Evolutionary conservation across 1,284 basidiomycete genomes (phyloP), one percentile per base, ranked within the genome.

Genomic region (Rhodotorula sp.): DNA sequence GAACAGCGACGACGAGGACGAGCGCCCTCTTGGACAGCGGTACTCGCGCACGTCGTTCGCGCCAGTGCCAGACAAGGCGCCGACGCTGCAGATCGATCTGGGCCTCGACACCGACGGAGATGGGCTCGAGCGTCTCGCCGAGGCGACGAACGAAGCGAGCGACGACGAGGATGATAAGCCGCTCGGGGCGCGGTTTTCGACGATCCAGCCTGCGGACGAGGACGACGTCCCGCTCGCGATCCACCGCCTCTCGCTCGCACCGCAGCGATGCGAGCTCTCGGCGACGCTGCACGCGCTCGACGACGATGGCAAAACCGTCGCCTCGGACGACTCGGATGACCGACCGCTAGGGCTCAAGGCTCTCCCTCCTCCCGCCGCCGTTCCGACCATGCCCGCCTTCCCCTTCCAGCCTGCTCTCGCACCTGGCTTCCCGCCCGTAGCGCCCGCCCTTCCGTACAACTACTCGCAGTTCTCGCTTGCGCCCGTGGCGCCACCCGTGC

Each of bases 211-310:
- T 3, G 46, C 22, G 3, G 68, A 70, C 39, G 61, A 63, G 15
- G 71, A 73, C 64, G 69, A 75, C 50, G 56, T 73, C 3, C 73
- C 73, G 8, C 67, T 75, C 50, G 74, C 69, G 6, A 32, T 73
- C 13, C 71, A 60, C 22, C 67, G 70, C 19, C 34, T 72, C 21
- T 66, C 63, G n/a, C 70, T 72, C 55, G 66, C 66, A 3, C 66
- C 66, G 29, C 41, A 1, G 34, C 32, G 64, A 3, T n/a, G 6
- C 22, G 25, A n/a, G 34, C 58, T 39, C 0, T n/a, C 25, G 9
- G 67, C 55, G 6, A 67, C 46, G 25, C 41, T 72, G 25, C 61
- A 53, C 29, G 50, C 53, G 4, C 12, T 68, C 50, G 74, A 68
- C 54, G 71, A 73, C 29, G 68, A 70, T 19, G 71, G 66, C 37